phyloP scores from a whole-genome alignment of 306 rosid species.

The Glycine latifolia region DNA sequence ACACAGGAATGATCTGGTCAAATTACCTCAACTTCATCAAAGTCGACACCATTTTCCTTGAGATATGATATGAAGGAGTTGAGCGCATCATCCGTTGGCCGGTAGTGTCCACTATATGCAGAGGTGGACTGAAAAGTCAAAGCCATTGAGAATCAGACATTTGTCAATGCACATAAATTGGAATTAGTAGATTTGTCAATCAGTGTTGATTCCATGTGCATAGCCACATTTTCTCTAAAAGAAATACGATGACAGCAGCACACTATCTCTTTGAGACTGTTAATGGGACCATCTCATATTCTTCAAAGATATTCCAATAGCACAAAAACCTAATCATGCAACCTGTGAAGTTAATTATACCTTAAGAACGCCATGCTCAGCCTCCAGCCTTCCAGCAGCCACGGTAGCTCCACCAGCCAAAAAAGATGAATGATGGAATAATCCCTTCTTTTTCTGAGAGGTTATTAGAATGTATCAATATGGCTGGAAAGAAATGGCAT shows the following conservation, averaged over 20 bases:
- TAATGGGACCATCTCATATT: slow-evolving; percentile 24
- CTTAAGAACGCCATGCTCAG: slow-evolving; percentile 78
- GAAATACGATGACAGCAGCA: slow-evolving; percentile 14
- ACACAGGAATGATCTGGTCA: slow-evolving; percentile 13
- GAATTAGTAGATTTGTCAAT: slow-evolving; percentile 7
- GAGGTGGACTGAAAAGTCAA: slow-evolving; percentile 78
- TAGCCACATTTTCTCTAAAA: not conserved
- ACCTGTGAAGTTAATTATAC: slow-evolving; percentile 49
- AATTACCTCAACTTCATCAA: slow-evolving; percentile 79
- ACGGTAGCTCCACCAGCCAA: slow-evolving; percentile 91
- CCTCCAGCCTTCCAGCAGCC: slow-evolving; percentile 91
- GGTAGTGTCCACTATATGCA: slow-evolving; percentile 95
- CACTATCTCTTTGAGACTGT: slow-evolving; percentile 5
- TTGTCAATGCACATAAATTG: slow-evolving; percentile 21
- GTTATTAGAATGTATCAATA: slow-evolving; percentile 32
- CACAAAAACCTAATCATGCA: slow-evolving; percentile 25
- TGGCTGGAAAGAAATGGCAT: not conserved
- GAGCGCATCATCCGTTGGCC: slow-evolving; percentile 82
- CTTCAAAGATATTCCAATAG: slow-evolving; percentile 14
- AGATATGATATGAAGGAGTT: slow-evolving; percentile 71
- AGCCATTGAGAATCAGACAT: slow-evolving; percentile 47
- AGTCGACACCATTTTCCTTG: slow-evolving; percentile 73
- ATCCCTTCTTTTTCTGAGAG: slow-evolving; percentile 84
- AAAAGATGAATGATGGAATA: slow-evolving; percentile 90
- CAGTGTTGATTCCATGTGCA: not conserved